Evolutionary conservation across 2,329 filamentous ascomycete genomes (phyloP).

Genomic region (Ciborinia camelliae): DNA sequence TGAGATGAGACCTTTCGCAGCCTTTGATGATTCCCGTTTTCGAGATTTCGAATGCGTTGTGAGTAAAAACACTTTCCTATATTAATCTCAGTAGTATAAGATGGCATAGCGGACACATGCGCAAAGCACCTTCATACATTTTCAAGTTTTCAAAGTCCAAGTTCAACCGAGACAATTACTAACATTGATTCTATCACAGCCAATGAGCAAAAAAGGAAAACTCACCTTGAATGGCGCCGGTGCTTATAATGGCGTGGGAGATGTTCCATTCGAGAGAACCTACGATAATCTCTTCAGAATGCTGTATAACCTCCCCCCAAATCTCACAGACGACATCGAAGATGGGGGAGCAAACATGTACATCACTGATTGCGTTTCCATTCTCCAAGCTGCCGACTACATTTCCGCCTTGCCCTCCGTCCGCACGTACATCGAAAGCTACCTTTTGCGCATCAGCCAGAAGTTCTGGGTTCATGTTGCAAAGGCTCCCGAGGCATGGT

Average conservation of each 20-base stretch:
- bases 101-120: background rate
- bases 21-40: slow-evolving; percentile 25
- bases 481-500: slow-evolving; percentile 28
- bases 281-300: slow-evolving; percentile 36
- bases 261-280: slow-evolving; percentile 22
- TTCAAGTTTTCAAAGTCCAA: background rate
- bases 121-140: background rate
- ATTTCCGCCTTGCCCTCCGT: slow-evolving; percentile 25
- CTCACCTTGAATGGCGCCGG: background rate
- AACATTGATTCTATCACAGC: background rate
- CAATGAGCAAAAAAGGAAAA: slow-evolving; percentile 14
- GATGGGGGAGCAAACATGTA: slow-evolving; percentile 9
- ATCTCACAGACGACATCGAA: slow-evolving; percentile 22
- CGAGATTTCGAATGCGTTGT: slow-evolving; percentile 29
- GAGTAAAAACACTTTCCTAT: slow-evolving; percentile 19
- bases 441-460: slow-evolving; percentile 30
- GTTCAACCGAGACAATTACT: background rate
- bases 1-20: slow-evolving; percentile 23
- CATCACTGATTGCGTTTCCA: slow-evolving; percentile 25
- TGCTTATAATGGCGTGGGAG: slow-evolving; percentile 23
- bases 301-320: slow-evolving; percentile 27
- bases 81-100: background rate
- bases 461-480: slow-evolving; percentile 31
- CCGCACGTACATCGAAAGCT: slow-evolving; percentile 27
- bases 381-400: slow-evolving; percentile 30